Base-by-base conservation (phyloP, 1,284 basidiomycete species). In the Leccinum olivaceoglutinosum region DNA sequence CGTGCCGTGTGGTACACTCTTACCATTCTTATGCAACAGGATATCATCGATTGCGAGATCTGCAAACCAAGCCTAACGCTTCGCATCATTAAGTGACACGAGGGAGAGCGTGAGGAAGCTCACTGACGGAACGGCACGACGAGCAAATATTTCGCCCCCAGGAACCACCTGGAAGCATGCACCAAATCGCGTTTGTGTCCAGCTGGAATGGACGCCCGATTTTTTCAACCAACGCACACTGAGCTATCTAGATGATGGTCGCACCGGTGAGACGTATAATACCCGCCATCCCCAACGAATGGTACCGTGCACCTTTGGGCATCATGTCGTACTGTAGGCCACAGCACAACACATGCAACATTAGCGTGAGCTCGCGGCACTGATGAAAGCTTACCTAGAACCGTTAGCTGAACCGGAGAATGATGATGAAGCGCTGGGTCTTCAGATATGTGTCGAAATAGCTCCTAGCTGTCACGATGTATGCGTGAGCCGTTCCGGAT, bases 1-100 rank as follows among this genome's bases (percentile, higher is more conserved):
- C 46, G 92, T 92, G 0, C 94, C 93, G 72, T 98, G 94, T 0
- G 96, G 96, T 0, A 99, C 91, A 71, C 87, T 93, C 72, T 92
- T 92, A 14, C 90, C 92, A 6, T 98, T 83, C 68, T 93, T 95
- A 67, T 89, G 81, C 5, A 99, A 82, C 0, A 97, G 96, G 3
- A 98, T 89, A 29, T 86, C 80, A 0, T 94, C 90, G 70, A 98
- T 91, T 16, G 95, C 93, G 16, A 99, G 85, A 69, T 98, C 96
- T 10, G 86, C 83, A 70, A 98, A 90, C 89, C 96, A 99, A 18
- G 90, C 83, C 67, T 90, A 85, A 5, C 94, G 87, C 74, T 94
- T 96, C 12, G 86, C 79, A 68, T 98, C 95, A 70, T 94, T 96
- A 82, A 2, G 94, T 97, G 4, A 96, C 94, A 66, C 96, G 82